Evolutionary conservation across 805 yeast species (phyloP).

Genomic region (Hanseniaspora mollemarum): DNA sequence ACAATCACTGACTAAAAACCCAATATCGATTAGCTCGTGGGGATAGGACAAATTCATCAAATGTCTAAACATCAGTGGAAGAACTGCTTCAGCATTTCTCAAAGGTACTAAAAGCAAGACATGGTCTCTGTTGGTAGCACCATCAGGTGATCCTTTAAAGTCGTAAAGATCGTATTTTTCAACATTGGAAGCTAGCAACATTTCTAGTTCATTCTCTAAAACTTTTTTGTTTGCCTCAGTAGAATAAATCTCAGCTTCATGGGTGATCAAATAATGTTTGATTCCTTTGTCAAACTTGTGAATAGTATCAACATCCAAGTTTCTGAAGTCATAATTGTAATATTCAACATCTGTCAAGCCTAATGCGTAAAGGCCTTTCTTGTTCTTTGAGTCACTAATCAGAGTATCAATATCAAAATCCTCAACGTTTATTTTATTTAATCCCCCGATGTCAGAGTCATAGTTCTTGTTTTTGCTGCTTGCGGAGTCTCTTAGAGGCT

Average conservation of each 20-base stretch:
- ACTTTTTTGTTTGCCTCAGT: constrained; percentile 24
- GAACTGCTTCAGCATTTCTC: constrained; percentile 63
- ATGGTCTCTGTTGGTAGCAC: constrained; percentile 44
- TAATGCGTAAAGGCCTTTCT: constrained; percentile 5
- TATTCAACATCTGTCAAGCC: constrained; percentile 26
- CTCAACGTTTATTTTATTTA: not conserved
- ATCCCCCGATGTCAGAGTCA: constrained; percentile 6
- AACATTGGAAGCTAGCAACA: constrained; percentile 37
- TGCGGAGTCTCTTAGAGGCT: constrained; percentile 7
- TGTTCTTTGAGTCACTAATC: constrained; percentile 11
- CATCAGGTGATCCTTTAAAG: constrained; percentile 43
- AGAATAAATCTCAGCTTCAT: constrained; percentile 29
- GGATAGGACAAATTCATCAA: constrained; percentile 79
- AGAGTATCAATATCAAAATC: constrained; percentile 11
- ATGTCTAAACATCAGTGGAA: constrained; percentile 75
- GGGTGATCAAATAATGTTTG: constrained; percentile 29
- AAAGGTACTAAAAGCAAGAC: constrained; percentile 64
- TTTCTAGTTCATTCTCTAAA: constrained; percentile 30
- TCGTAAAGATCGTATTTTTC: constrained; percentile 52
- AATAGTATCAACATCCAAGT: constrained; percentile 28
- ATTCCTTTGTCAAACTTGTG: constrained; percentile 33
- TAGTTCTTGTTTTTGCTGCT: not conserved
- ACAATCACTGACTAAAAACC: constrained; percentile 72
- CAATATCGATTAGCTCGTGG: constrained; percentile 66
- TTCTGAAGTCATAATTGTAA: constrained; percentile 29